phyloP scores from a whole-genome alignment of 257 asterid genomes.

The Solanum paucissectum region DNA sequence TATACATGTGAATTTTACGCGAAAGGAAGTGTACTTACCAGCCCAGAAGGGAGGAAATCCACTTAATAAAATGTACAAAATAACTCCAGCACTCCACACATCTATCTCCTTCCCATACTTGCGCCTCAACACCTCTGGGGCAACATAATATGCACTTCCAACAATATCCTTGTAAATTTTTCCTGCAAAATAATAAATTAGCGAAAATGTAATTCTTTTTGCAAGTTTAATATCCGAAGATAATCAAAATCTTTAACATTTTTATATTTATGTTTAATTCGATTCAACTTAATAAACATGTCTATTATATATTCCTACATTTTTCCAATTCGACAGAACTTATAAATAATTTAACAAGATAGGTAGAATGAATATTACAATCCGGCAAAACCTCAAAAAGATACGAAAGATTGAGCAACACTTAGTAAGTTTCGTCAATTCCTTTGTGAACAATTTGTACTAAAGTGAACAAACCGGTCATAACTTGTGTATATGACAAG shows the following conservation, averaged over 20 bases:
- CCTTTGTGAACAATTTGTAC: not conserved
- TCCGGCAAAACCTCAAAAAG: not conserved
- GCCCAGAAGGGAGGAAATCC: constrained; percentile 33
- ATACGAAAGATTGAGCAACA: not conserved
- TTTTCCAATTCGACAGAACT: too few relatives aligned
- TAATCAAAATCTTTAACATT: not conserved
- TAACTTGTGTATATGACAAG: not conserved
- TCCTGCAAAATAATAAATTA: constrained; percentile 7
- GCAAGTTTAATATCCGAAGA: not conserved
- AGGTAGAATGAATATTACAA: too few relatives aligned
- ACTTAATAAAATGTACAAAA: constrained; percentile 24
- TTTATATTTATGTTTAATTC: not conserved
- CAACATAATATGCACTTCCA: constrained; percentile 37
- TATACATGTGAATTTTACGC: not conserved
- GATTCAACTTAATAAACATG: not conserved
- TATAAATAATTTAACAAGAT: not conserved
- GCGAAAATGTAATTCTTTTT: not conserved
- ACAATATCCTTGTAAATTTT: constrained; percentile 15
- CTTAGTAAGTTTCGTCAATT: not conserved
- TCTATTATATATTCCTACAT: not conserved
- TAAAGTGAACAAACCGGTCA: not conserved
- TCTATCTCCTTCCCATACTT: constrained; percentile 29
- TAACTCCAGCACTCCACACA: constrained; percentile 44
- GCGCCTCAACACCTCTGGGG: constrained; percentile 24
- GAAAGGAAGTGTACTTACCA: not conserved